Evolutionary conservation across 2,329 filamentous ascomycete species (phyloP).

Genomic region (Hyphodiscus sp.): DNA sequence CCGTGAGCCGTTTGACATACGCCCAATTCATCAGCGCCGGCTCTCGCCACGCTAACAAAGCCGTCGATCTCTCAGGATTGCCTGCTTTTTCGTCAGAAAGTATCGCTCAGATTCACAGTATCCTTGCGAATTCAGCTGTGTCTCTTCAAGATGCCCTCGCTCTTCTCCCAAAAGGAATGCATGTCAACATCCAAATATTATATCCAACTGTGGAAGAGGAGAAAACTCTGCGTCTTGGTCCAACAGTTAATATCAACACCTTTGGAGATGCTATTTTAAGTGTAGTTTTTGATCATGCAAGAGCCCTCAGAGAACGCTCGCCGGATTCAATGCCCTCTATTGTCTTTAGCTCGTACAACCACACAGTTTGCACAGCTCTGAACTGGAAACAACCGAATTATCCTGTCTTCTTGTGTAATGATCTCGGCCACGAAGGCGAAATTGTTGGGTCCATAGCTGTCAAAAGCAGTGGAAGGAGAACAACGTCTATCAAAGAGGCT

Average conservation of each 20-base stretch:
- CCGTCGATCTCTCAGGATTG: slow-evolving; percentile 37
- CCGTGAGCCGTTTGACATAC: slow-evolving; percentile 71
- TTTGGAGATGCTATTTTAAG: slow-evolving; percentile 79
- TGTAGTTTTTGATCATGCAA: slow-evolving; percentile 87
- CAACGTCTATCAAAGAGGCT: slow-evolving; percentile 87
- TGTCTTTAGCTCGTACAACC: slow-evolving; percentile 90
- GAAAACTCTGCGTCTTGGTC: slow-evolving; percentile 59
- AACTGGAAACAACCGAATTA: slow-evolving; percentile 99
- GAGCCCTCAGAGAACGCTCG: slow-evolving; percentile 56
- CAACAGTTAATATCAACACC: slow-evolving; percentile 74
- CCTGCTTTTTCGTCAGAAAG: slow-evolving; percentile 42
- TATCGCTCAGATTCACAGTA: slow-evolving; percentile 62
- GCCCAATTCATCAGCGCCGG: slow-evolving; percentile 55
- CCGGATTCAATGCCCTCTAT: slow-evolving; percentile 76
- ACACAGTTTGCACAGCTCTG: slow-evolving; percentile 81
- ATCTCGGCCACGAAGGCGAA: slow-evolving; percentile 61
- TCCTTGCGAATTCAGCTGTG: slow-evolving; percentile 70
- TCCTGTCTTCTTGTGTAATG: slow-evolving; percentile 91
- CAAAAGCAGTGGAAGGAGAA: slow-evolving; percentile 57
- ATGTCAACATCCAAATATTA: slow-evolving; percentile 86
- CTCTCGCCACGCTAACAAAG: slow-evolving; percentile 22
- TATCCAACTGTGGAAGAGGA: slow-evolving; percentile 78
- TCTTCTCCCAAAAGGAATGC: slow-evolving; percentile 69
- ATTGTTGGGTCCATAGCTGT: slow-evolving; percentile 19
- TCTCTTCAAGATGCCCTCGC: slow-evolving; percentile 71